Conservation (phyloP, 2,329 filamentous ascomycete genomes). For the Microdochium trichocladiopsis region DNA sequence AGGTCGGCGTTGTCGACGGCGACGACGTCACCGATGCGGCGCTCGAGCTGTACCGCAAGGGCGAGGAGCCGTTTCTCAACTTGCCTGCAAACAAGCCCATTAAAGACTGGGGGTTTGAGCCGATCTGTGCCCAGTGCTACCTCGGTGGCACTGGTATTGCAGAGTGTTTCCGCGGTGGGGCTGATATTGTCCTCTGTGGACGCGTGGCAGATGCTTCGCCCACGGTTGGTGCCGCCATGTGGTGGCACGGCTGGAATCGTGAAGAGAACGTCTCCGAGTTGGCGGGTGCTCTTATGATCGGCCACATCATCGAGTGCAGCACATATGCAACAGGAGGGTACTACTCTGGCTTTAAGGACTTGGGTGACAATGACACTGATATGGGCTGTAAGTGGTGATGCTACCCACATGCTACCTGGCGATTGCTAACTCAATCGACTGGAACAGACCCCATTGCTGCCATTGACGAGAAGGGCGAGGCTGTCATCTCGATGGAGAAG, state of each 20-base stretch:
- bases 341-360: slow-evolving; percentile 17
- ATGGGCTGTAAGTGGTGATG: slow-evolving; percentile 23
- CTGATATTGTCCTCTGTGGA: slow-evolving; percentile 24
- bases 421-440: slow-evolving; percentile 12
- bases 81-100: slow-evolving; percentile 15
- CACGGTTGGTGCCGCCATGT: slow-evolving; percentile 38
- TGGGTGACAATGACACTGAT: slow-evolving; percentile 5
- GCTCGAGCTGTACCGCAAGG: slow-evolving; percentile 15
- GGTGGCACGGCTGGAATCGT: slow-evolving; percentile 27
- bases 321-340: slow-evolving; percentile 19
- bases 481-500: slow-evolving; percentile 12
- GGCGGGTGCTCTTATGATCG: slow-evolving; percentile 11
- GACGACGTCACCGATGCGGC: slow-evolving; percentile 22
- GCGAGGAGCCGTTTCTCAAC: slow-evolving; percentile 11
- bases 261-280: slow-evolving; percentile 8
- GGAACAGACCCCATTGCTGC: slow-evolving; percentile 7
- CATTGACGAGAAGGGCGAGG: slow-evolving; percentile 3
- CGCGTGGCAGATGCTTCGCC: slow-evolving; percentile 26
- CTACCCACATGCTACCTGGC: too few species aligned
- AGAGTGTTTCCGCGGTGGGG: slow-evolving; percentile 12
- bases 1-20: slow-evolving; percentile 25
- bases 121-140: slow-evolving; percentile 29
- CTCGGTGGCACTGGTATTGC: slow-evolving; percentile 26
- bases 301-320: slow-evolving; percentile 15
- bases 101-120: slow-evolving; percentile 18